Evolutionary conservation across 208 protist genomes (phyloP), one percentile per base, ranked within the genome.

Genomic region (Tritrichomonas musculus): DNA sequence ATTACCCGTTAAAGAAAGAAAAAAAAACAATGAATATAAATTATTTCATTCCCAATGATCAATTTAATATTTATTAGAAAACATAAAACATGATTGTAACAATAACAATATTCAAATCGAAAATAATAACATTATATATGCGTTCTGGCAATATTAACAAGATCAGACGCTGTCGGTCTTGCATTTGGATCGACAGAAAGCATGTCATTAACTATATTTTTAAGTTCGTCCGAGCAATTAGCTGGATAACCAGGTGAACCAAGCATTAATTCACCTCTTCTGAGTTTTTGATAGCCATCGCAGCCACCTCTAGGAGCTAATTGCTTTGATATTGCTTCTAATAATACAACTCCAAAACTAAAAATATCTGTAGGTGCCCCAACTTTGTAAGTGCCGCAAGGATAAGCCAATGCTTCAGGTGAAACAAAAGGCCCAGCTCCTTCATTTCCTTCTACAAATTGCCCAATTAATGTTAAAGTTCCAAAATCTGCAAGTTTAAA

Each of bases 401-500:
- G 77, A 47, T 53, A 88, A 39, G 39, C 39, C 8, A 88, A 17
- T 14, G 77, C 77, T 88, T 88, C 77, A 13, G 77, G 77, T 88
- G 77, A 88, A 88, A 88, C 77, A 30, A 60, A 88, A 4, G 77
- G 77, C 4, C 77, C 77, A 41, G 77, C 77, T 0, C 77, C 77
- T 60, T 88, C 77, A 57, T 88, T 57, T 8, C 47, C 77, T 88
- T 88, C 77, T 25, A 33, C 47, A 39, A 88, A 88, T 36, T 53
- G 14, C 11, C 77, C 77, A 27, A 88, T 88, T 49, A 47, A 33
- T 22, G 41, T 88, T 22, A 88, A 27, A 30, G 77, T 88, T 25
- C 77, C 77, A 57, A 88, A 88, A 39, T 88, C 77, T 53, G 77
- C 77, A 33, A 88, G 27, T 88, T 88, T 88, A 36, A 60, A 88